Evolutionary conservation across 345 rosid genomes (phyloP), one percentile per base, ranked within the genome.

Genomic region (Eucalyptus leucophloia): DNA sequence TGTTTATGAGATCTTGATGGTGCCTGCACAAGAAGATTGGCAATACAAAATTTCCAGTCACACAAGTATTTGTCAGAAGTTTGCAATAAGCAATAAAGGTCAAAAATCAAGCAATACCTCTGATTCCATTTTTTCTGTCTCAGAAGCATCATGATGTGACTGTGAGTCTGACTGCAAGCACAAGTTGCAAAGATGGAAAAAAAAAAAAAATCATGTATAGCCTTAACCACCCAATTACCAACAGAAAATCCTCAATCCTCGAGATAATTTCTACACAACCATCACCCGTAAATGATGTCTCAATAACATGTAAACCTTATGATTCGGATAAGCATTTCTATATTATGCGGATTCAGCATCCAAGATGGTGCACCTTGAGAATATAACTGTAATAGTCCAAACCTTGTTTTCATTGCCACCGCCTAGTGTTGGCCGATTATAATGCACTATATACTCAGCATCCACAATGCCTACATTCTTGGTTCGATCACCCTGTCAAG

Each of bases 341-440:
- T 77, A 77, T 19, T 77, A 77, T 21, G 5, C 24, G 7, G 47
- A 77, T 77, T 40, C 47, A 37, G 30, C 85, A 77, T 77, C 15
- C 47, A 4, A 40, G 47, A 40, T 77, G 40, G 23, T 13, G 18
- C 30, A 23, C 40, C 54, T 44, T 47, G 42, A 1, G 32, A 51
- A 50, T 65, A 58, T 44, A 80, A 60, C 24, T 21, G 34, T 49
- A 80, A n/a, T 72, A 86, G 86, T 13, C 89, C 88, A 72, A 34
- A 94, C 96, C 95, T 93, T 89, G 65, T 86, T 89, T 88, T 87
- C 87, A 81, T 62, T 87, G 49, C 58, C 69, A 53, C 91, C 93
- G 37, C 97, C 97, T 12, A 96, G 96, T 18, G 97, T 96, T 30
- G 96, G 96, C 77, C 89, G 95, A 82, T 93, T 94, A 89, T 92